A percentile compares a stretch with the other conserved stretches of the same genome.
Evolutionary conservation across 768 basidiomycete species (phyloP).

Genomic region (Phaeolepiota aurea): DNA sequence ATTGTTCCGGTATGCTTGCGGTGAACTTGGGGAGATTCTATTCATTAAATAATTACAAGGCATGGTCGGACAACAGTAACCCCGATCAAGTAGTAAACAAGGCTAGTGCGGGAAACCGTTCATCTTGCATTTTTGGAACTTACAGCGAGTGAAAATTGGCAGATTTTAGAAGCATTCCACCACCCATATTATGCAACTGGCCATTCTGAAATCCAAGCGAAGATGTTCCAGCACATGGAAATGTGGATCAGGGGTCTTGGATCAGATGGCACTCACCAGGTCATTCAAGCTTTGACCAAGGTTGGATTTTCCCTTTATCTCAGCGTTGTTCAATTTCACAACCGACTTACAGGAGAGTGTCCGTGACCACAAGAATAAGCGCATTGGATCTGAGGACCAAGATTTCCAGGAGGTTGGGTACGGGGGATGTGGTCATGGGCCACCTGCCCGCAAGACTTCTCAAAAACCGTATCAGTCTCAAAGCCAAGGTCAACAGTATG

Average conservation of each 20-base stretch:
- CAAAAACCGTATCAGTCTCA: not conserved
- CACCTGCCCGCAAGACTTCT: not conserved
- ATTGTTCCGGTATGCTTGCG: conserved; percentile 37
- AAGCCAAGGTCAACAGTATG: not conserved
- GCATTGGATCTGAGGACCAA: conserved; percentile 38
- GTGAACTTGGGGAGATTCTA: not conserved
- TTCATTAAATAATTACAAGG: conserved; percentile 15
- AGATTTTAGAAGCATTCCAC: conserved; percentile 61
- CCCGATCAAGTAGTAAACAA: conserved; percentile 35
- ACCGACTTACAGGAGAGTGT: conserved; percentile 36
- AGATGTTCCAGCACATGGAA: conserved; percentile 51
- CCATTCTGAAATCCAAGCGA: conserved; percentile 43
- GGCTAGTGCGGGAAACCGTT: conserved; percentile 23
- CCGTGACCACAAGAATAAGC: conserved; percentile 47
- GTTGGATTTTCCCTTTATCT: conserved; percentile 13
- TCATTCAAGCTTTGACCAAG: conserved; percentile 45
- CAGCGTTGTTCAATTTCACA: not conserved
- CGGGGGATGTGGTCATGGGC: conserved; percentile 22
- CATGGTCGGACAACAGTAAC: conserved; percentile 41
- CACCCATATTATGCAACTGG: conserved; percentile 59
- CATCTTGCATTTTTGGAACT: too few species aligned
- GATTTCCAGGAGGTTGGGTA: conserved; percentile 28
- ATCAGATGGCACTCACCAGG: conserved; percentile 31
- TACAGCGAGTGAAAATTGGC: too few species aligned
- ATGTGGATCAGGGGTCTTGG: conserved; percentile 44